Evolutionary conservation across 352 stramenopile genomes (phyloP).

Genomic region (Pythium rishiriense): DNA sequence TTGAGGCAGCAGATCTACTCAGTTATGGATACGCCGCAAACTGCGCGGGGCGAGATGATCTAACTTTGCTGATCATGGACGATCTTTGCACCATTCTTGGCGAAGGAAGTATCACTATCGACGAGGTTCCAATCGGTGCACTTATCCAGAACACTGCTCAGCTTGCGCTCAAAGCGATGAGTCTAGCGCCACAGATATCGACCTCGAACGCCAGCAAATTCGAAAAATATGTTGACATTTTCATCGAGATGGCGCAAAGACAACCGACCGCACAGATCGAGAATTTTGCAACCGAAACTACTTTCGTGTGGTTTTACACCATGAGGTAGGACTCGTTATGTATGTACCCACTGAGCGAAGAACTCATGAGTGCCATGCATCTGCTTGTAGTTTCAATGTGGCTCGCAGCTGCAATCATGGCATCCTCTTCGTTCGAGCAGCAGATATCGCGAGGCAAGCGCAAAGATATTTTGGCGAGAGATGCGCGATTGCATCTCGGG

Average conservation of each 20-base stretch:
- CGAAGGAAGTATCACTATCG: neutral
- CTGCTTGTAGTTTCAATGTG: constrained; percentile 59
- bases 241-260: constrained; percentile 36
- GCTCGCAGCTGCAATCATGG: constrained; percentile 55
- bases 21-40: constrained; percentile 47
- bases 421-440: constrained; percentile 56
- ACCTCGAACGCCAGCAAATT: constrained; percentile 41
- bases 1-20: constrained; percentile 62
- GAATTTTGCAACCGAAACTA: constrained; percentile 38
- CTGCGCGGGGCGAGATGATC: constrained; percentile 33
- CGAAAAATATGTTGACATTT: constrained; percentile 37
- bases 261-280: neutral
- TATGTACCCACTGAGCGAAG: neutral
- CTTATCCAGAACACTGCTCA: constrained; percentile 74
- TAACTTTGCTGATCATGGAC: constrained; percentile 54
- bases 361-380: neutral
- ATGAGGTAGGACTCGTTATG: constrained; percentile 49
- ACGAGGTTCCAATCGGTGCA: constrained; percentile 35
- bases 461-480: constrained; percentile 38
- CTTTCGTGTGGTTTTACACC: constrained; percentile 78
- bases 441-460: constrained; percentile 51
- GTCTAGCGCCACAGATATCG: constrained; percentile 1
- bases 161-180: constrained; percentile 39
- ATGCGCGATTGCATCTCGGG: constrained; percentile 37
- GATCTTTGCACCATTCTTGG: constrained; percentile 38